Percentiles rank a stretch among this genome's conserved stretches.
These are phyloP conservation scores for Coemansia sp. DNA, from an alignment of 192 early-diverging fungal genomes.

Conservation along the genomic window DNA sequence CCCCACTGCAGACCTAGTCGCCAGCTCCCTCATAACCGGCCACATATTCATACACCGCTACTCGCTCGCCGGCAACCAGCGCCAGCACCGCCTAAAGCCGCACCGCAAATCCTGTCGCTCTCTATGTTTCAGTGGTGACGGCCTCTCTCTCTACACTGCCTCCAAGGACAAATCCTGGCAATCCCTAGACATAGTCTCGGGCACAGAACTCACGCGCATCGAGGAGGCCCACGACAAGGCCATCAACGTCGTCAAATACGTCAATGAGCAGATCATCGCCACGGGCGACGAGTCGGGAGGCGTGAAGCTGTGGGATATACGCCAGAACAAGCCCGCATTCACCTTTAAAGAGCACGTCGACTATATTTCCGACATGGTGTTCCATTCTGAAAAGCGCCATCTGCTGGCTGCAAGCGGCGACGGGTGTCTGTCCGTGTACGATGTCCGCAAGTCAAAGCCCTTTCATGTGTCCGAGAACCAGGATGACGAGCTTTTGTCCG, in stretches of 20 bases:
- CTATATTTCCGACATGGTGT: conserved; percentile 90
- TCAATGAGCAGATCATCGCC: conserved; percentile 80
- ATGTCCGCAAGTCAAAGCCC: conserved; percentile 86
- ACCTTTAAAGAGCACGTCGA: conserved; percentile 88
- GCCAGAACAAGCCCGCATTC: conserved; percentile 74
- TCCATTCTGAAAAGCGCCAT: conserved; percentile 69
- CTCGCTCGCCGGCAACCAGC: conserved; percentile 44
- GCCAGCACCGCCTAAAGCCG: conserved; percentile 32
- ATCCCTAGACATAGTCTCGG: conserved; percentile 75
- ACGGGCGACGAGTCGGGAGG: conserved; percentile 93
- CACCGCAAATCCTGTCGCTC: conserved; percentile 90
- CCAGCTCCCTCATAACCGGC: conserved; percentile 55
- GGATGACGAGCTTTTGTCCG: conserved; percentile 93
- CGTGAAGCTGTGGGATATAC: conserved; percentile 91
- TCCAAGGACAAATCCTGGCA: conserved; percentile 88
- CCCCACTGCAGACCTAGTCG: conserved; percentile 40
- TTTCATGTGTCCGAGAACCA: conserved; percentile 89
- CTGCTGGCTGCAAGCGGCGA: conserved; percentile 87
- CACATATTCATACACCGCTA: conserved; percentile 54
- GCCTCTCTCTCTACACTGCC: conserved; percentile 65
- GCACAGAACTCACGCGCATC: conserved; percentile 71
- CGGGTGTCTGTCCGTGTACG: conserved; percentile 88
- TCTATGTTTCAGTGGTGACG: conserved; percentile 80
- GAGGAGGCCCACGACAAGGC: conserved; percentile 81
- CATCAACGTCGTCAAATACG: conserved; percentile 71